Evolutionary conservation across 495 filamentous ascomycete species (phyloP).

Genomic region (Pseudomonodictys pantanalensis): DNA sequence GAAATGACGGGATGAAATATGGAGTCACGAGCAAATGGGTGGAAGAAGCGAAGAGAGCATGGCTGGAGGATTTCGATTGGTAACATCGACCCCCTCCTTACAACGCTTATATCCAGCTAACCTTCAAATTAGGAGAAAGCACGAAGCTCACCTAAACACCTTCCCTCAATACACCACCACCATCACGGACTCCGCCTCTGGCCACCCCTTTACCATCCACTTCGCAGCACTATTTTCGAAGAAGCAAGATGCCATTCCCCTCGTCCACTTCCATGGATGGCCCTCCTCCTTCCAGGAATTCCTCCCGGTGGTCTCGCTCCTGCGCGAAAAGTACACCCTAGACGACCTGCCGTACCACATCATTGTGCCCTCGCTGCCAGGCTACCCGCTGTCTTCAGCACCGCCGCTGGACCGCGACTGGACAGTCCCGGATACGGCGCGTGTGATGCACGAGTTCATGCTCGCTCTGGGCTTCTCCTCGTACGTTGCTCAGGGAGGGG

Average conservation of each 20-base stretch:
- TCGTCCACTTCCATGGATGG: slow-evolving; percentile 62
- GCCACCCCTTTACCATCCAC: slow-evolving; percentile 49
- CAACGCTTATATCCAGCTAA: not conserved
- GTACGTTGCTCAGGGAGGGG: slow-evolving; percentile 66
- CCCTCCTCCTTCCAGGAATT: slow-evolving; percentile 54
- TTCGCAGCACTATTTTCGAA: slow-evolving; percentile 62
- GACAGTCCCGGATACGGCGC: slow-evolving; percentile 42
- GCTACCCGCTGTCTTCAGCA: slow-evolving; percentile 53
- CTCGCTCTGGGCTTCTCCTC: slow-evolving; percentile 55
- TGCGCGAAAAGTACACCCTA: slow-evolving; percentile 53
- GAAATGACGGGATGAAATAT: slow-evolving; percentile 40
- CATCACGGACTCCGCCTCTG: slow-evolving; percentile 40
- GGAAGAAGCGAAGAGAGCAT: slow-evolving; percentile 49
- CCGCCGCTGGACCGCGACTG: slow-evolving; percentile 53
- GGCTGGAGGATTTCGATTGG: slow-evolving; percentile 50
- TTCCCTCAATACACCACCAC: slow-evolving; percentile 59
- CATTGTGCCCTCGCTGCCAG: slow-evolving; percentile 63
- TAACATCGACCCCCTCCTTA: not conserved
- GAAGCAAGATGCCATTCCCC: slow-evolving; percentile 57
- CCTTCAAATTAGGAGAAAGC: slow-evolving; percentile 22
- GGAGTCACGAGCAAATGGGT: slow-evolving; percentile 60
- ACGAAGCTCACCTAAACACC: slow-evolving; percentile 57
- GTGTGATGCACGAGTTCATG: slow-evolving; percentile 59
- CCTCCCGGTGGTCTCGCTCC: slow-evolving; percentile 46
- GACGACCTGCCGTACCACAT: slow-evolving; percentile 62